Percentiles rank a stretch among this genome's conserved stretches.
These are phyloP conservation scores for Camellia lanceoleosa DNA, from an alignment of 148 eudicot species.

Conservation along the genomic window DNA sequence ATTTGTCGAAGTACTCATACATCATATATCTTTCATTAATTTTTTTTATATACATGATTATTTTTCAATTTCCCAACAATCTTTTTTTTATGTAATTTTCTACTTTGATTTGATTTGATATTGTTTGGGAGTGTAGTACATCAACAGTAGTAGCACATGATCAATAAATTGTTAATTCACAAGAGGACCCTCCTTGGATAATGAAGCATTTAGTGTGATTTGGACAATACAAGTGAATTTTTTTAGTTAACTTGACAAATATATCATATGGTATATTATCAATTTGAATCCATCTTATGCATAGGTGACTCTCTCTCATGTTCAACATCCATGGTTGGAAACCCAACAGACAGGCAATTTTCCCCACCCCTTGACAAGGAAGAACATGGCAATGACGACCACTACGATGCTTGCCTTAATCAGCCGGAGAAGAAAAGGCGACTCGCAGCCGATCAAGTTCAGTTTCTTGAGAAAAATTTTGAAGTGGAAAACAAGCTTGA, in stretches of 20 bases:
- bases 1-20: too few species aligned
- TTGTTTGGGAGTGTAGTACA: background rate
- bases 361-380: conserved; percentile 19
- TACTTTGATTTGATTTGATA: background rate
- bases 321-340: conserved; percentile 27
- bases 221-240: background rate
- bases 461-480: conserved; percentile 57
- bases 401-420: conserved; percentile 23
- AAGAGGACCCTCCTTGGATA: background rate
- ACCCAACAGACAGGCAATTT: background rate
- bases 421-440: conserved; percentile 61
- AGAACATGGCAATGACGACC: conserved; percentile 27
- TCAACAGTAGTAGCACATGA: too few species aligned
- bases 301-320: conserved; percentile 28
- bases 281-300: background rate
- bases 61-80: background rate
- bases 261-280: too few species aligned
- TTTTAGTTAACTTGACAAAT: background rate
- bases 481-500: conserved; percentile 70
- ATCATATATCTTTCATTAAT: too few species aligned
- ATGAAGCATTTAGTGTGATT: background rate
- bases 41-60: too few species aligned
- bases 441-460: conserved; percentile 44
- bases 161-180: background rate
- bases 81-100: background rate